Evolutionary conservation across 23 red algal genomes (phyloP).

Genomic region (Gracilaria caudata): DNA sequence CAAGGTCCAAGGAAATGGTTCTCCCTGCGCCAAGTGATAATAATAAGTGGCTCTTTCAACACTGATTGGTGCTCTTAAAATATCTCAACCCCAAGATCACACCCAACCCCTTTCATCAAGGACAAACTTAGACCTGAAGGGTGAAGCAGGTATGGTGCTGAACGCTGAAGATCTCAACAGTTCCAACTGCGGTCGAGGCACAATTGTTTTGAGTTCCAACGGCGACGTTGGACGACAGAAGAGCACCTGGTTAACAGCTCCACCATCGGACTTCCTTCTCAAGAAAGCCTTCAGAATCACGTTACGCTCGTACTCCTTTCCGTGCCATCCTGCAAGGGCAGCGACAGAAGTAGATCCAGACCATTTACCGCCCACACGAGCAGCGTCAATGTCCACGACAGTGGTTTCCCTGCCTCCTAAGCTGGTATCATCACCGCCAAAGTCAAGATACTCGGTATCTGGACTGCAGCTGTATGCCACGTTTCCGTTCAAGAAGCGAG

Average conservation of each 20-base stretch:
- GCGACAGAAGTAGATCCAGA: slow-evolving; percentile 16
- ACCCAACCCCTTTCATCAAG: too few species aligned
- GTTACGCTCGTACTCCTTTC: slow-evolving; percentile 2
- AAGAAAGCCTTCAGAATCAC: slow-evolving; percentile 13
- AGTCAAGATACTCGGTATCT: not conserved
- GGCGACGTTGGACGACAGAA: slow-evolving; percentile 7
- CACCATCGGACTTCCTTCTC: not conserved
- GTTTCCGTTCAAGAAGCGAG: slow-evolving; percentile 32
- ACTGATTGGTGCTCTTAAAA: too few species aligned
- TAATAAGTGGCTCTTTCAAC: too few species aligned
- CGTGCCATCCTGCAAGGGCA: slow-evolving; percentile 24
- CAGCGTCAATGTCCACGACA: not conserved
- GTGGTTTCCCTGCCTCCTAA: slow-evolving; percentile 12
- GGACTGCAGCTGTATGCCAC: slow-evolving; percentile 1
- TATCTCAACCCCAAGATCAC: too few species aligned
- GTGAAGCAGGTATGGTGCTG: slow-evolving; percentile 26
- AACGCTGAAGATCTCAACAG: not conserved
- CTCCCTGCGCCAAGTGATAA: too few species aligned
- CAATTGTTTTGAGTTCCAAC: not conserved
- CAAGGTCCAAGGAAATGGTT: too few species aligned
- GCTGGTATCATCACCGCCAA: slow-evolving; percentile 13
- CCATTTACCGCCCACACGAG: not conserved
- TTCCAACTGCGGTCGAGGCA: slow-evolving; percentile 4
- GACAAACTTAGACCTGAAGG: not conserved
- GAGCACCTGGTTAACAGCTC: not conserved